These are phyloP conservation scores for Pseudomonodictys pantanalensis DNA, from an alignment of 495 filamentous ascomycete genomes.

Conservation along the genomic window DNA sequence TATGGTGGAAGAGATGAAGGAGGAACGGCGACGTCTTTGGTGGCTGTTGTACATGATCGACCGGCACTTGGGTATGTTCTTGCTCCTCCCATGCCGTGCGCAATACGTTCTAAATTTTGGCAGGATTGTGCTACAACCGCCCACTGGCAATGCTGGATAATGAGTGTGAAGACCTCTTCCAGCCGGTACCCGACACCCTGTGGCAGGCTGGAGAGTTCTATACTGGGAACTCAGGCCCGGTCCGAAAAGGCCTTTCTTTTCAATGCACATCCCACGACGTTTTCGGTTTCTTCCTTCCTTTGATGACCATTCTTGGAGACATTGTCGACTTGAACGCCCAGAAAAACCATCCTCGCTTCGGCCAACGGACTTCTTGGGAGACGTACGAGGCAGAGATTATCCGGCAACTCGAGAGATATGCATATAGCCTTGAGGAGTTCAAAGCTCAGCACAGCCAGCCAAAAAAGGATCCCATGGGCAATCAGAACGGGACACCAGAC, in stretches of 20 bases:
- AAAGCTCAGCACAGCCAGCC: conserved; percentile 20
- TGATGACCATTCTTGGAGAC: conserved; percentile 39
- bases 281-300: conserved; percentile 37
- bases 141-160: conserved; percentile 48
- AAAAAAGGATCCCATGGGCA: background rate
- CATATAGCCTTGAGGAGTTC: conserved; percentile 31
- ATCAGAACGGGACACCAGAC: conserved; percentile 11
- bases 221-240: conserved; percentile 6
- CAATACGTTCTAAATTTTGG: too few species aligned
- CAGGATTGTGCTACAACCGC: conserved; percentile 53
- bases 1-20: conserved; percentile 42
- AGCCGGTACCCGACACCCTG: conserved; percentile 39
- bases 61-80: conserved; percentile 49
- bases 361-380: conserved; percentile 23
- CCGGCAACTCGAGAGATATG: conserved; percentile 25
- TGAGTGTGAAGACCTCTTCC: conserved; percentile 43
- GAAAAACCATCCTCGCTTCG: conserved; percentile 32
- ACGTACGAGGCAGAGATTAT: conserved; percentile 28
- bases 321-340: conserved; percentile 37
- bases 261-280: conserved; percentile 38
- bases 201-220: conserved; percentile 38
- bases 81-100: too few species aligned
- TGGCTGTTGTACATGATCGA: conserved; percentile 54
- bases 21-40: conserved; percentile 51
- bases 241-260: conserved; percentile 24